A percentile compares a stretch with the other conserved stretches of the same genome.
Evolutionary conservation across 371 early-diverging fungal species (phyloP).

Genomic region (Nematocida sp.): DNA sequence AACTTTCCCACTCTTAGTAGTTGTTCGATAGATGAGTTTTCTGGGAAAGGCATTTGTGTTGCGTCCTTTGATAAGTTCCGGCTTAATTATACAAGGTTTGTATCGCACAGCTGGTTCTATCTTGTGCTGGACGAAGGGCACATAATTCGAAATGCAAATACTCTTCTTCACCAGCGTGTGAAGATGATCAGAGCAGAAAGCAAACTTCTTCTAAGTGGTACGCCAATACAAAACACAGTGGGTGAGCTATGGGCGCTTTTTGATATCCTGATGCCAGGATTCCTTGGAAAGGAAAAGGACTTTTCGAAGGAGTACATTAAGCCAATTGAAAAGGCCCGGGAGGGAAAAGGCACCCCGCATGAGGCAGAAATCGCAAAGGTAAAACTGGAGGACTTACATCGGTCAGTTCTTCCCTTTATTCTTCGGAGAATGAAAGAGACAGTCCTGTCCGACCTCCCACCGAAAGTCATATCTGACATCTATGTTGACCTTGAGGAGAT

Average conservation of each 20-base stretch:
- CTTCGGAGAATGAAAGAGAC: conserved; percentile 93
- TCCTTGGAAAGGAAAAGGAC: conserved; percentile 73
- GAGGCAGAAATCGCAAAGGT: conserved; percentile 61
- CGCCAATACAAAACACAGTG: conserved; percentile 92
- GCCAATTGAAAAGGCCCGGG: conserved; percentile 73
- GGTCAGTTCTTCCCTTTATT: conserved; percentile 90
- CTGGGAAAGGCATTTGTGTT: conserved; percentile 18
- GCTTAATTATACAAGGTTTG: conserved; percentile 81
- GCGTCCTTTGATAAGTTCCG: conserved; percentile 82
- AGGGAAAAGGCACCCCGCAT: conserved; percentile 50
- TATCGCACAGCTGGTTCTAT: conserved; percentile 79
- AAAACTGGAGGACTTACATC: conserved; percentile 83
- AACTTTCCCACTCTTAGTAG: conserved; percentile 42
- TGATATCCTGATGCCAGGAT: conserved; percentile 82
- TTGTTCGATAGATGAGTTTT: conserved; percentile 14
- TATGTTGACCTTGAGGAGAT: conserved; percentile 84
- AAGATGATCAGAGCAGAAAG: conserved; percentile 77
- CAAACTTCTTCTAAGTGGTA: conserved; percentile 89
- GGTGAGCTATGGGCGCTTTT: conserved; percentile 73
- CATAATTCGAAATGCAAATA: conserved; percentile 87
- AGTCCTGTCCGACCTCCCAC: conserved; percentile 92
- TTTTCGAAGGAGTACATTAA: conserved; percentile 65
- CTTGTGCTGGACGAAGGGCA: conserved; percentile 98
- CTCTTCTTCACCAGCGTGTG: conserved; percentile 82
- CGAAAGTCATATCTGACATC: conserved; percentile 95